phyloP scores from a whole-genome alignment of 2,329 filamentous ascomycete genomes.

The Neurospora sp. region DNA sequence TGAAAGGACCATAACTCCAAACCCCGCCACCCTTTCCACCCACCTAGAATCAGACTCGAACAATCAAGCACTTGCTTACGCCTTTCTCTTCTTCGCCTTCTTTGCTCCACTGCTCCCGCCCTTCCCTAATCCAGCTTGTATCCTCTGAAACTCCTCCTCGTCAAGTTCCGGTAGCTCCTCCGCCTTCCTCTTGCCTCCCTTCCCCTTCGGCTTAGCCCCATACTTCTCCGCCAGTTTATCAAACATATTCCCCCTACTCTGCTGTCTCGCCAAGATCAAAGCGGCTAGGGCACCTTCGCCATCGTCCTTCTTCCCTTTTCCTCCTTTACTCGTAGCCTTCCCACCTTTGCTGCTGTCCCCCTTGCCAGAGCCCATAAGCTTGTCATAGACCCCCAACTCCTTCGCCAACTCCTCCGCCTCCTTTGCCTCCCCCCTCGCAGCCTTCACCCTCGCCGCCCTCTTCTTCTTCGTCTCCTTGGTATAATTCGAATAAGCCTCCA shows the following conservation, averaged over 20 bases:
- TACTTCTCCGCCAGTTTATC: constrained; percentile 74
- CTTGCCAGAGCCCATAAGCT: constrained; percentile 46
- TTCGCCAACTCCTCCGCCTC: constrained; percentile 70
- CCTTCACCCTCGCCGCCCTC: constrained; percentile 47
- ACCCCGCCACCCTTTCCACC: neutral
- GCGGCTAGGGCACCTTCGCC: constrained; percentile 55
- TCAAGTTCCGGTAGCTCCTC: constrained; percentile 47
- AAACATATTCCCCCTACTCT: constrained; percentile 55
- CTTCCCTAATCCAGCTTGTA: constrained; percentile 39
- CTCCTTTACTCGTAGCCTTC: constrained; percentile 30
- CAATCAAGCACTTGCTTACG: neutral
- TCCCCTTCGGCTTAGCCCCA: constrained; percentile 31
- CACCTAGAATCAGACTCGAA: neutral
- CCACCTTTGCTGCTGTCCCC: constrained; percentile 13
- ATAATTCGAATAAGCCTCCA: constrained; percentile 59
- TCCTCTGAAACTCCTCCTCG: constrained; percentile 51
- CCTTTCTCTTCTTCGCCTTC: constrained; percentile 9
- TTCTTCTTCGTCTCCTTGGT: constrained; percentile 61
- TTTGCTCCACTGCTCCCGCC: neutral
- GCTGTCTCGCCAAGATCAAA: constrained; percentile 63
- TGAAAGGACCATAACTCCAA: neutral
- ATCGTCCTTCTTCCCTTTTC: constrained; percentile 28
- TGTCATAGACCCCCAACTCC: constrained; percentile 64
- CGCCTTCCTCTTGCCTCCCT: constrained; percentile 45
- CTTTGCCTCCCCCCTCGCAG: constrained; percentile 55